Evolutionary conservation across 108 stramenopile genomes (phyloP).

Genomic region (Aurantiochytrium sp.): DNA sequence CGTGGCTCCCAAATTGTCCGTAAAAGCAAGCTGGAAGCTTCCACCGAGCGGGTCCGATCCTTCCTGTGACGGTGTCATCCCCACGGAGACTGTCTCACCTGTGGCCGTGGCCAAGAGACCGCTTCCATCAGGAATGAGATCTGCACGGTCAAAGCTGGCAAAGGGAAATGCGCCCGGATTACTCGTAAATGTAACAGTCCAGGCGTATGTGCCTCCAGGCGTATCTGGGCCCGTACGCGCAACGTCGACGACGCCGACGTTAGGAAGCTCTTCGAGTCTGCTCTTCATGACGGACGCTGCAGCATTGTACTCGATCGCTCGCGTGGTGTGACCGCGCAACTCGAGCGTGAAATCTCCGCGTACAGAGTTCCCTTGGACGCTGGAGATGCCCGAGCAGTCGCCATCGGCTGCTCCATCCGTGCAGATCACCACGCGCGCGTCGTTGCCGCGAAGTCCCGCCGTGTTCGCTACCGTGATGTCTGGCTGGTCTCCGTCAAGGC

Average conservation of each 20-base stretch:
- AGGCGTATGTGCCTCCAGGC: slow-evolving; percentile 55
- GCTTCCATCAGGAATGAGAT: slow-evolving; percentile 31
- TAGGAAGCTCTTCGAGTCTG: slow-evolving; percentile 60
- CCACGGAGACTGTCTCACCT: not conserved
- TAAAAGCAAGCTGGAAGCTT: slow-evolving; percentile 49
- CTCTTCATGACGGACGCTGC: slow-evolving; percentile 56
- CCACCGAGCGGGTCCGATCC: slow-evolving; percentile 48
- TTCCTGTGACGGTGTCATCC: not conserved
- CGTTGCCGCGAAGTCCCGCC: not conserved
- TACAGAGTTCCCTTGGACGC: slow-evolving; percentile 53
- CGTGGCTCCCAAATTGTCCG: not conserved
- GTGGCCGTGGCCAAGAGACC: not conserved
- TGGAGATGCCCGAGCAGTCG: slow-evolving; percentile 38
- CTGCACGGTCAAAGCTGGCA: slow-evolving; percentile 51
- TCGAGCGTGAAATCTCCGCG: slow-evolving; percentile 58
- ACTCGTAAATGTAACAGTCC: slow-evolving; percentile 65
- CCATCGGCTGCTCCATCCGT: not conserved
- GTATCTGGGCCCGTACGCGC: slow-evolving; percentile 47
- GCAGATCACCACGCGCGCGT: not conserved
- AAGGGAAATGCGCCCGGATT: slow-evolving; percentile 71
- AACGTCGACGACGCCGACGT: slow-evolving; percentile 64
- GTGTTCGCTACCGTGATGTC: slow-evolving; percentile 40
- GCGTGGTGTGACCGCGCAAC: slow-evolving; percentile 56
- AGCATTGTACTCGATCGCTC: slow-evolving; percentile 64
- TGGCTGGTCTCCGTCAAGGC: slow-evolving; percentile 65